A percentile compares a stretch with the other conserved stretches of the same genome.
Evolutionary conservation across 2,329 filamentous ascomycete genomes (phyloP).

Genomic region (Epichloe gansuensis): DNA sequence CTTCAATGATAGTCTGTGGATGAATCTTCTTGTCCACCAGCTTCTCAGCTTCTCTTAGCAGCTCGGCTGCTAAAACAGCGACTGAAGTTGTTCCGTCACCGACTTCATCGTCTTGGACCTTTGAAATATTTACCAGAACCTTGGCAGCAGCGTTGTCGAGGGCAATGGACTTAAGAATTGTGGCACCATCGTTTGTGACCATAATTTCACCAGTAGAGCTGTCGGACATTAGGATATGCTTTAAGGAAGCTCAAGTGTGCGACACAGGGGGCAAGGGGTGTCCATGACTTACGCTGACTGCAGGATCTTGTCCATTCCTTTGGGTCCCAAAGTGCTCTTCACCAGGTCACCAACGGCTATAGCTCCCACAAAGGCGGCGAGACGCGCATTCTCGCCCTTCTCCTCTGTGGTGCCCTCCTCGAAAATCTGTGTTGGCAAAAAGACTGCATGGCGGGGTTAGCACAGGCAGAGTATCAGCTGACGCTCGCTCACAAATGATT

Average conservation of each 20-base stretch:
- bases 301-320: slow-evolving; percentile 98
- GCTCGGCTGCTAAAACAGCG: slow-evolving; percentile 84
- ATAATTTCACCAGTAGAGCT: slow-evolving; percentile 94
- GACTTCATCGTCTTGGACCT: slow-evolving; percentile 97
- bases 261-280: background rate
- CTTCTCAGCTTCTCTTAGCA: slow-evolving; percentile 92
- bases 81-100: slow-evolving; percentile 98
- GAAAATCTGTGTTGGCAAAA: slow-evolving; percentile 95
- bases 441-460: slow-evolving; percentile 27
- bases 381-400: slow-evolving; percentile 97
- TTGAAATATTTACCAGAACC: slow-evolving; percentile 97
- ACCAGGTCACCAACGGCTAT: slow-evolving; percentile 96
- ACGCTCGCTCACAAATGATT: background rate
- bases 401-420: slow-evolving; percentile 93
- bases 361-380: slow-evolving; percentile 94
- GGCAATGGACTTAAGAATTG: slow-evolving; percentile 95
- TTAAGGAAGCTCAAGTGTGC: slow-evolving; percentile 3
- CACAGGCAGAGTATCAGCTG: slow-evolving; percentile 2
- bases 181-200: slow-evolving; percentile 98
- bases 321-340: slow-evolving; percentile 92
- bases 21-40: slow-evolving; percentile 97
- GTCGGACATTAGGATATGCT: slow-evolving; percentile 8
- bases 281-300: slow-evolving; percentile 67
- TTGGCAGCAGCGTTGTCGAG: slow-evolving; percentile 97
- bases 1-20: slow-evolving; percentile 98